Percentiles rank a stretch among this genome's conserved stretches.
Evolutionary conservation across 169 alveolate species (phyloP).

Genomic region (Blepharisma undulans): DNA sequence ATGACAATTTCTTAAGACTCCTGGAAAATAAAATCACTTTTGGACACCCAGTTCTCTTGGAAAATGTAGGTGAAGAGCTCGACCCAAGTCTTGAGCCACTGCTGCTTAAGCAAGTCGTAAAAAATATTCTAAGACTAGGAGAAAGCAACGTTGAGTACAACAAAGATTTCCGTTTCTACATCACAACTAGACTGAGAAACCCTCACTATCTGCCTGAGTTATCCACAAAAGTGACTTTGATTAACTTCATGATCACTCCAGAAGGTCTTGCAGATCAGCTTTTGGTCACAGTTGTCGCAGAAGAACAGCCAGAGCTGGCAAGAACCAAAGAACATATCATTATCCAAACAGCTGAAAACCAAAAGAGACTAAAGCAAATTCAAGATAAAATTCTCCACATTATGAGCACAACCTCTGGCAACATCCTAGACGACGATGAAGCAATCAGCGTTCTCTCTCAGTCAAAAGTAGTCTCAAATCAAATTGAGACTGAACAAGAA

Average conservation of each 20-base stretch:
- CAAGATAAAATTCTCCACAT: constrained; percentile 92
- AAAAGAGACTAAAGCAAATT: constrained; percentile 84
- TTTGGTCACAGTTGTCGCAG: constrained; percentile 88
- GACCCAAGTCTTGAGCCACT: constrained; percentile 92
- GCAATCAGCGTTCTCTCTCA: constrained; percentile 86
- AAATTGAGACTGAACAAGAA: constrained; percentile 86
- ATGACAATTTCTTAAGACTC: constrained; percentile 86
- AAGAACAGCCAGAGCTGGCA: constrained; percentile 90
- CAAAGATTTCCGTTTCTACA: constrained; percentile 87
- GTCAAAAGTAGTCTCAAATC: constrained; percentile 88
- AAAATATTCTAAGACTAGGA: constrained; percentile 78
- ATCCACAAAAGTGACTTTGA: constrained; percentile 89
- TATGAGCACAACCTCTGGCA: constrained; percentile 86
- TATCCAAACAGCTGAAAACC: constrained; percentile 86
- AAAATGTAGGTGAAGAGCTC: constrained; percentile 90
- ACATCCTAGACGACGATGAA: constrained; percentile 90
- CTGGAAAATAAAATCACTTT: constrained; percentile 68
- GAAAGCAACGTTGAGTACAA: constrained; percentile 89
- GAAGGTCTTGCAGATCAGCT: constrained; percentile 92
- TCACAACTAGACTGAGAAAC: constrained; percentile 93
- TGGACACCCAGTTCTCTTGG: constrained; percentile 89
- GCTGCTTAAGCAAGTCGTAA: constrained; percentile 82
- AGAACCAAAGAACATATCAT: constrained; percentile 86
- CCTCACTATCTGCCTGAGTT: constrained; percentile 96
- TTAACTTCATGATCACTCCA: constrained; percentile 93